Conservation (phyloP, 202 grass and related monocot species). For the Zizania palustris region DNA sequence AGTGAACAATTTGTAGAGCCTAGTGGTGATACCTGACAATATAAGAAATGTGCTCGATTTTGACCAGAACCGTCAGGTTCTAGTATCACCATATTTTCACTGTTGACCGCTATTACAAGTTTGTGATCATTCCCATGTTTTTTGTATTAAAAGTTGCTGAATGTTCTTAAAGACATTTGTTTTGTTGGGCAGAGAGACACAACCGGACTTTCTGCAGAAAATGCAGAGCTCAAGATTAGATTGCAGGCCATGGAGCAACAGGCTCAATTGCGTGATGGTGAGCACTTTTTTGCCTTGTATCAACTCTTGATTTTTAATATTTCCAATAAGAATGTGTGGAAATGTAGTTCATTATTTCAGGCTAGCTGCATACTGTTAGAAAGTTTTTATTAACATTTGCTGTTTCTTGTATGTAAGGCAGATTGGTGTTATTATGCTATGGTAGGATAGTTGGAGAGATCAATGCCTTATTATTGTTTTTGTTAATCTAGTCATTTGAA, state of each 20-base stretch:
- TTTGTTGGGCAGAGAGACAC: slow-evolving; percentile 83
- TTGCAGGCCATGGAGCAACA: slow-evolving; percentile 99
- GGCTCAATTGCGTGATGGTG: slow-evolving; percentile 90
- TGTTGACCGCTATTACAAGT: background rate
- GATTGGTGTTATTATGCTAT: background rate
- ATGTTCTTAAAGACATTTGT: slow-evolving; percentile 28
- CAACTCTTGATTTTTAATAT: slow-evolving; percentile 26
- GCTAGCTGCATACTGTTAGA: background rate
- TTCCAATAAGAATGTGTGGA: background rate
- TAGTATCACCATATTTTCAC: background rate
- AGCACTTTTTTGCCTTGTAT: slow-evolving; percentile 4
- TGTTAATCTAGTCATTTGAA: slow-evolving; percentile 10
- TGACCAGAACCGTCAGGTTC: background rate
- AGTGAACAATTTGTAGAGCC: slow-evolving; percentile 16
- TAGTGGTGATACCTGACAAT: slow-evolving; percentile 3
- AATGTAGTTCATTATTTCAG: background rate
- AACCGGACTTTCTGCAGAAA: slow-evolving; percentile 91
- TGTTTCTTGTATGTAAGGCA: background rate
- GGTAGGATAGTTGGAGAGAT: background rate
- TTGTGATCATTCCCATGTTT: background rate
- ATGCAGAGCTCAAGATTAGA: slow-evolving; percentile 93
- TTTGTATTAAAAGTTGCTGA: slow-evolving; percentile 32
- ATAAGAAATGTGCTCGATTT: background rate
- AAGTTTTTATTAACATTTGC: background rate
- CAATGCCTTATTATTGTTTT: background rate